Evolutionary conservation across 2,329 filamentous ascomycete species (phyloP).

Genomic region (Phoma sp.): DNA sequence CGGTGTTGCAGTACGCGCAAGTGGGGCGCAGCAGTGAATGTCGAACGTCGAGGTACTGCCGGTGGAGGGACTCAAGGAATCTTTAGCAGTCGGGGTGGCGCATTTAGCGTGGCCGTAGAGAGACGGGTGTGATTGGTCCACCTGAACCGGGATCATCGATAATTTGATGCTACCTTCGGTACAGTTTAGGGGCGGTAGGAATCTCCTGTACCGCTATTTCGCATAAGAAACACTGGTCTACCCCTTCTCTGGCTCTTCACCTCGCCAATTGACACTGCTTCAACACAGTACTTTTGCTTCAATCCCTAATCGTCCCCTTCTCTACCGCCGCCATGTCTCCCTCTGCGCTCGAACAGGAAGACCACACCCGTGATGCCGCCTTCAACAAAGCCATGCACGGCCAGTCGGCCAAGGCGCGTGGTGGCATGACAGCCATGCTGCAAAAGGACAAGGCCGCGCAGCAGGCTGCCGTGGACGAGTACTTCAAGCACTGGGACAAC

Average conservation of each 20-base stretch:
- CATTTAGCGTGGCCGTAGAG: slow-evolving; percentile 12
- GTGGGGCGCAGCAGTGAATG: slow-evolving; percentile 15
- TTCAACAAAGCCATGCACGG: slow-evolving; percentile 92
- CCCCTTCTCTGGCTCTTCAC: slow-evolving; percentile 22
- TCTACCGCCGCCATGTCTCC: slow-evolving; percentile 57
- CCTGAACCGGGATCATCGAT: background rate
- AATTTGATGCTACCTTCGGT: slow-evolving; percentile 11
- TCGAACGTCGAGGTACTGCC: slow-evolving; percentile 1
- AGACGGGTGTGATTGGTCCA: slow-evolving; percentile 7
- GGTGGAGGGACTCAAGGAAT: slow-evolving; percentile 5
- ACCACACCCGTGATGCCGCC: slow-evolving; percentile 83
- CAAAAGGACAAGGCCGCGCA: slow-evolving; percentile 81
- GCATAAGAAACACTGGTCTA: slow-evolving; percentile 21
- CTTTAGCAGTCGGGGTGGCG: slow-evolving; percentile 10
- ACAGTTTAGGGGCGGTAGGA: slow-evolving; percentile 23
- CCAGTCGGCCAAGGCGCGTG: slow-evolving; percentile 70
- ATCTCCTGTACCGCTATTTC: slow-evolving; percentile 40
- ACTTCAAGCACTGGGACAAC: slow-evolving; percentile 97
- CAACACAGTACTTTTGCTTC: slow-evolving; percentile 16
- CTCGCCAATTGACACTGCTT: slow-evolving; percentile 27
- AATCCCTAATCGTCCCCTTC: slow-evolving; percentile 3
- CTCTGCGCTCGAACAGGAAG: slow-evolving; percentile 74
- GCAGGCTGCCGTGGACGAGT: slow-evolving; percentile 83
- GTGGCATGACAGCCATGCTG: slow-evolving; percentile 83
- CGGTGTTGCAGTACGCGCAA: slow-evolving; percentile 11